These are phyloP conservation scores for Lasiosphaeria hispida DNA, from an alignment of 495 filamentous ascomycete species.

Conservation along the genomic window DNA sequence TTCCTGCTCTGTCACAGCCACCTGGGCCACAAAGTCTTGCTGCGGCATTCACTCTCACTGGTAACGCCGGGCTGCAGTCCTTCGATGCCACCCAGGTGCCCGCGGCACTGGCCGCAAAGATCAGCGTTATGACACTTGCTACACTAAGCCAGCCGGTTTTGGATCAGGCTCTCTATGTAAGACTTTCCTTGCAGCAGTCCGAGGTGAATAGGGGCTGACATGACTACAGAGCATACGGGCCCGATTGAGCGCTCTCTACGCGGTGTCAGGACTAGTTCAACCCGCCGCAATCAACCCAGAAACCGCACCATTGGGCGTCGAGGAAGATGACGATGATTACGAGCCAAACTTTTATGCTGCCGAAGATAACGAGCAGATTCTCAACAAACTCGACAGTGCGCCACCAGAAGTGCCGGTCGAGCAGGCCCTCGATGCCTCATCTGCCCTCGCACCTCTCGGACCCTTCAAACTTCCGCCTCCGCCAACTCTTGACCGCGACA, in stretches of 20 bases:
- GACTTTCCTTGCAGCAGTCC: conserved; percentile 44
- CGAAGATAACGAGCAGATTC: conserved; percentile 69
- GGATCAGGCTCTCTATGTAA: conserved; percentile 64
- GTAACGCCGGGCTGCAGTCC: conserved; percentile 64
- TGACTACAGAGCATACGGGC: conserved; percentile 35
- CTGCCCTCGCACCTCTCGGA: conserved; percentile 51
- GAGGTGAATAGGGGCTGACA: conserved; percentile 28
- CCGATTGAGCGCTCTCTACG: conserved; percentile 36
- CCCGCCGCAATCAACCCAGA: conserved; percentile 47
- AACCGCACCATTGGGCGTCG: conserved; percentile 50
- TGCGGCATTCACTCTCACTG: conserved; percentile 79
- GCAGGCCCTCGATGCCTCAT: conserved; percentile 33
- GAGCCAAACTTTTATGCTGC: conserved; percentile 75
- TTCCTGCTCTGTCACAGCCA: conserved; percentile 63
- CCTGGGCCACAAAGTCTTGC: conserved; percentile 72
- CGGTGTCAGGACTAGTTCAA: conserved; percentile 22
- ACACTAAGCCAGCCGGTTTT: conserved; percentile 61
- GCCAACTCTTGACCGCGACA: conserved; percentile 63
- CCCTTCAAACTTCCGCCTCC: conserved; percentile 79
- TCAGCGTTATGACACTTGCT: conserved; percentile 68
- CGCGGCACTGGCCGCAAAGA: conserved; percentile 67
- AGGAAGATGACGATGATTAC: conserved; percentile 82
- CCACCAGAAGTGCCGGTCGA: conserved; percentile 48
- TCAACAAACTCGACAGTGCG: conserved; percentile 66
- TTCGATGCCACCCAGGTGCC: conserved; percentile 84